Percentiles rank a stretch among this genome's conserved stretches.
Conservation (phyloP, 129 eudicot genomes). For the Apium graveolens region DNA sequence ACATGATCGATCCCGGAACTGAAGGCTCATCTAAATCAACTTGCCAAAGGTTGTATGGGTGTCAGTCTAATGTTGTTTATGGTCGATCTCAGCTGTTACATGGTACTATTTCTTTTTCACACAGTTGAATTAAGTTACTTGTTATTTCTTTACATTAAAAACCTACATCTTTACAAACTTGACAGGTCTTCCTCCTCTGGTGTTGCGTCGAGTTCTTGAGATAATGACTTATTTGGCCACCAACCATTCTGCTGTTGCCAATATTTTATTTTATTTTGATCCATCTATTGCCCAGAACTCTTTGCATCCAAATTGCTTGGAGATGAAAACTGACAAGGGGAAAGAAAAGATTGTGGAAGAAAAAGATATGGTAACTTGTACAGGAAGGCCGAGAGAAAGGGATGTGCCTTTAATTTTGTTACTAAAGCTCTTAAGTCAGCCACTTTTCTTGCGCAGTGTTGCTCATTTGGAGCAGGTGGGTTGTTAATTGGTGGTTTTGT, state of each 20-base stretch:
- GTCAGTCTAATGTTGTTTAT: conserved; percentile 84
- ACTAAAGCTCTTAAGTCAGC: conserved; percentile 71
- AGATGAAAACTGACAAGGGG: conserved; percentile 54
- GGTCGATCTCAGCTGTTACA: conserved; percentile 79
- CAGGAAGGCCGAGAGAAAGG: conserved; percentile 22
- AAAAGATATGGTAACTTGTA: conserved; percentile 23
- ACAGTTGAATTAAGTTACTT: not conserved
- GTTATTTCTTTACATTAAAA: not conserved
- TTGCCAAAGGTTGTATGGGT: conserved; percentile 87
- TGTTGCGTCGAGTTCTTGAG: conserved; percentile 80
- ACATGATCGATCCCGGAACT: conserved; percentile 69
- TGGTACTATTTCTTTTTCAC: conserved; percentile 32
- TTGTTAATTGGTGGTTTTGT: conserved; percentile 8
- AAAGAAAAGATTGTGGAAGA: conserved; percentile 58
- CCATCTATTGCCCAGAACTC: conserved; percentile 48
- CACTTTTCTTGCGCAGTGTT: conserved; percentile 71
- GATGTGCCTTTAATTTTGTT: conserved; percentile 64
- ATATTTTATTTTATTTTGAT: conserved; percentile 66
- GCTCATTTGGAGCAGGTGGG: conserved; percentile 94
- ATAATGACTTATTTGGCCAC: conserved; percentile 82
- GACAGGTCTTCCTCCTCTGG: conserved; percentile 95
- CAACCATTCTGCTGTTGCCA: conserved; percentile 80
- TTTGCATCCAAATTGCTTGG: conserved; percentile 27
- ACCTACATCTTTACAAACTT: not conserved
- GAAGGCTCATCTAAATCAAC: conserved; percentile 46